These are phyloP conservation scores for Allomyces macrogynus DNA, from an alignment of 192 early-diverging fungal species.

Conservation along the genomic window DNA sequence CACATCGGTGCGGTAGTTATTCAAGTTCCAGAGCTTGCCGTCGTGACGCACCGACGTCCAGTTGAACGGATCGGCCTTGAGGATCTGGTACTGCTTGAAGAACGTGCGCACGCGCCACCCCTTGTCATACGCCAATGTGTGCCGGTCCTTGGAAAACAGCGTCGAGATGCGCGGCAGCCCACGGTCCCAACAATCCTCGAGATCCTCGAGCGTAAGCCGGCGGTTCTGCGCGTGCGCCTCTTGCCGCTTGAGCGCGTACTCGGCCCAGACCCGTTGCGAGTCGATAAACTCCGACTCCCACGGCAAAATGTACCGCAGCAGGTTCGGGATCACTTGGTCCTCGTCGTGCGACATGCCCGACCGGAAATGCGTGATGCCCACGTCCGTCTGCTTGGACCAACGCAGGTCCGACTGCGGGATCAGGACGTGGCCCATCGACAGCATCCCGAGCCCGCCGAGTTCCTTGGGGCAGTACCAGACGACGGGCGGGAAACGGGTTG, in stretches of 20 bases:
- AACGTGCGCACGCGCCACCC: constrained; percentile 94
- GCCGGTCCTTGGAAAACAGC: constrained; percentile 95
- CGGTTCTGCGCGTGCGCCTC: constrained; percentile 94
- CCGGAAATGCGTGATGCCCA: constrained; percentile 91
- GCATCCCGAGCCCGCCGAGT: constrained; percentile 92
- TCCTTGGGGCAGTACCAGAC: constrained; percentile 74
- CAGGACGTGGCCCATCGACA: constrained; percentile 96
- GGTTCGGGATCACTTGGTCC: constrained; percentile 88
- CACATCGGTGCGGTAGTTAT: constrained; percentile 97
- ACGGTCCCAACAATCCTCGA: constrained; percentile 97
- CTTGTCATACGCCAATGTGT: constrained; percentile 97
- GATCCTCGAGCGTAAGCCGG: constrained; percentile 91
- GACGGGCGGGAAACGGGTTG: constrained; percentile 85
- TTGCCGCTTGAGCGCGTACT: constrained; percentile 90
- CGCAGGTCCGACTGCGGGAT: constrained; percentile 92
- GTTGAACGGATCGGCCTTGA: constrained; percentile 89
- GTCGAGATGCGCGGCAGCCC: constrained; percentile 98
- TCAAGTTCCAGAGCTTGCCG: constrained; percentile 82
- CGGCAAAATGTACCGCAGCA: constrained; percentile 93
- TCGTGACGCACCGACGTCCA: constrained; percentile 80
- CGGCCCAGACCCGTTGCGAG: constrained; percentile 97
- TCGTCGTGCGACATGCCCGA: constrained; percentile 96
- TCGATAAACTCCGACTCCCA: constrained; percentile 99
- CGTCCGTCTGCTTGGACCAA: constrained; percentile 93
- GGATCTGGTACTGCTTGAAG: constrained; percentile 91